Base-by-base conservation (phyloP, 768 basidiomycete species). In the Multifurca ochricompacta region DNA sequence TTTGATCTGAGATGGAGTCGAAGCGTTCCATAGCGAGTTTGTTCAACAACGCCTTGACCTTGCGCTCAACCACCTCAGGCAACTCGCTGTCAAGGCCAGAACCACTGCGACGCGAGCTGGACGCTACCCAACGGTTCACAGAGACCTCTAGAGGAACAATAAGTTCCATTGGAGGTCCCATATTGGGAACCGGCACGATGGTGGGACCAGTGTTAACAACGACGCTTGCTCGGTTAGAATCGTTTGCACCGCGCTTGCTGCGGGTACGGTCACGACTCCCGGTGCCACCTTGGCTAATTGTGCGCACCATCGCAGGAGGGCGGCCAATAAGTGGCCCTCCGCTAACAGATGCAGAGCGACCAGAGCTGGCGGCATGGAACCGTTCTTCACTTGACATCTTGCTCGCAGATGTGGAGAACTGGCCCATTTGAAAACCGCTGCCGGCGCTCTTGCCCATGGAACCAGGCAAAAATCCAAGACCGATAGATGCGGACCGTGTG, bases 21-120 rank as follows among this genome's bases (percentile, higher is more conserved):
- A 97, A 97, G 62, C 87, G 88, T 75, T 97, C 92, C 82, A 93
- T 87, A 13, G 94, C 94, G 32, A 97, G 80, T 73, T 92, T 96
- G 79, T 98, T 95, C 63, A 98, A 83, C 53, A 96, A 72, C 48
- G 75, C 74, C 70, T 87, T 92, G 73, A 96, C 93, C 71, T 94
- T 95, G 48, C 91, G 87, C 62, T 96, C 91, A 25, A 97, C 90
- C 58, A 87, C 71, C 63, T 91, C 91, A 9, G 90, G 85, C 1
- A 87, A 83, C 41, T 90, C 85, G 11, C 73, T 68, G 42, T 88
- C 83, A 10, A 70, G 69, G 4, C 58, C 59, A 13, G 56, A 54
- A 31, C 74, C 63, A 6, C 74, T 37, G 65, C 64, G 81, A 82
- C 64, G 78, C 68, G 23, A 62, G 63, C 69, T 74, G 2, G 13